Evolutionary conservation across 2,329 filamentous ascomycete genomes (phyloP).

Genomic region (Rosellinia necatrix): DNA sequence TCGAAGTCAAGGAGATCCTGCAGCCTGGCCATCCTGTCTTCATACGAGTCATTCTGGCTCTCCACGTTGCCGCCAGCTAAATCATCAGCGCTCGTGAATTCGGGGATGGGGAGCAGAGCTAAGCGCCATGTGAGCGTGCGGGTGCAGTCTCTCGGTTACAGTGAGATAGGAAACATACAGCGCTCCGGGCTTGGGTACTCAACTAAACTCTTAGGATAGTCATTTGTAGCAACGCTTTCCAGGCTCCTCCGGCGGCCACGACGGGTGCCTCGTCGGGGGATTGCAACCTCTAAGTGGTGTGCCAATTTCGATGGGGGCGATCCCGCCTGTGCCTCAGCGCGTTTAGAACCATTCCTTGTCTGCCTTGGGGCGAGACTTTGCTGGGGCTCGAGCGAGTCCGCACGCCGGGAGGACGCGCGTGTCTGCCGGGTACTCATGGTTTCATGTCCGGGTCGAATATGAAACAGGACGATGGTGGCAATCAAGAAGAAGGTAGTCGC

Average conservation of each 20-base stretch:
- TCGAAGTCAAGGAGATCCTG: conserved; percentile 37
- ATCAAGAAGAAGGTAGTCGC: no score
- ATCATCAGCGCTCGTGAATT: conserved; percentile 1
- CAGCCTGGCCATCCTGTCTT: conserved; percentile 29
- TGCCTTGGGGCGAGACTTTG: conserved; percentile 23
- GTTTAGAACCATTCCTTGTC: conserved; percentile 31
- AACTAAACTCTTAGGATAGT: conserved; percentile 24
- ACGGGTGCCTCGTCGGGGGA: conserved; percentile 31
- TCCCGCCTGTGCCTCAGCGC: conserved; percentile 18
- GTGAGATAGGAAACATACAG: conserved; percentile 11
- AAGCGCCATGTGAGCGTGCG: conserved; percentile 3
- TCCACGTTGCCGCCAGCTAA: conserved; percentile 8
- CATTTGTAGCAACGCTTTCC: conserved; percentile 31
- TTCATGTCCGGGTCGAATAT: conserved; percentile 1
- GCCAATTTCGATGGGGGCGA: conserved; percentile 17
- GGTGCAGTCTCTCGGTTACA: neutral
- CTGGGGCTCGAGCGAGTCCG: conserved; percentile 26
- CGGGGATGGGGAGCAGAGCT: conserved; percentile 19
- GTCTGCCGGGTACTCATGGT: conserved; percentile 32
- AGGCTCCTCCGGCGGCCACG: conserved; percentile 29
- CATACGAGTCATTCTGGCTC: conserved; percentile 25
- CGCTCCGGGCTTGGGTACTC: conserved; percentile 18
- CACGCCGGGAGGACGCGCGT: conserved; percentile 27
- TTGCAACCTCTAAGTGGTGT: neutral
- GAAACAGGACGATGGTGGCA: neutral